Base-by-base conservation (phyloP, 2,329 filamentous ascomycete genomes). In the Bipolaris zeicola region DNA sequence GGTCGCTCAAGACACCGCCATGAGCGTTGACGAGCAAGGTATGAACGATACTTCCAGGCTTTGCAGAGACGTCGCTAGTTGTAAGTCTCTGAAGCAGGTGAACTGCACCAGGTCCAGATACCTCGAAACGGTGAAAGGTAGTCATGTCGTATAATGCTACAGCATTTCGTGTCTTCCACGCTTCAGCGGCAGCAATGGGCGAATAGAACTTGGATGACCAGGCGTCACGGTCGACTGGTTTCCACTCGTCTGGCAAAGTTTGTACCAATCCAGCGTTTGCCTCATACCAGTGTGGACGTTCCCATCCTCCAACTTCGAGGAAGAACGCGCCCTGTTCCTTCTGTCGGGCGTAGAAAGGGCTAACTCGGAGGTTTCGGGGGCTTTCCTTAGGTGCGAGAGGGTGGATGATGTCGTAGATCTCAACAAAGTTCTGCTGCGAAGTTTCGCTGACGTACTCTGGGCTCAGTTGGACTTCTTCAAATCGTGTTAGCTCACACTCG, bases 71-170 rank as follows among this genome's bases (percentile, higher is more conserved):
- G 36, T 85, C 76, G 28, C 78, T 78, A 0, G 83, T 85, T 1
- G 80, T 81, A 49, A 87, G 66, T 1, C 80, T 76, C 55, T 87
- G 81, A 4, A 88, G 75, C 3, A 88, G 65, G n/a, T 80, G 70
- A 0, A 80, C 75, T 1, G 85, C 82, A 0, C 85, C 85, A 0
- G 85, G 83, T 0, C 86, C 86, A 1, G 79, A 80, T 0, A 88
- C 76, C 54, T 87, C 83, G 3, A 88, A 76, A 1, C 85, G 79
- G 20, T 85, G 80, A 34, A 87, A 79, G 0, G 85, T 81, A 1
- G 85, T 87, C 79, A 88, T 81, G 61, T 88, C 86, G 64, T 84
- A 88, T 79, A 88, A 79, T 6, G 83, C 86, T 2, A 82, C 85
- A 0, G 83, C 82, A 5, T 84, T 86, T 1, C 86, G 80, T 1